These are phyloP conservation scores for Lentinus brumalis DNA, from an alignment of 768 basidiomycete genomes.

Conservation along the genomic window DNA sequence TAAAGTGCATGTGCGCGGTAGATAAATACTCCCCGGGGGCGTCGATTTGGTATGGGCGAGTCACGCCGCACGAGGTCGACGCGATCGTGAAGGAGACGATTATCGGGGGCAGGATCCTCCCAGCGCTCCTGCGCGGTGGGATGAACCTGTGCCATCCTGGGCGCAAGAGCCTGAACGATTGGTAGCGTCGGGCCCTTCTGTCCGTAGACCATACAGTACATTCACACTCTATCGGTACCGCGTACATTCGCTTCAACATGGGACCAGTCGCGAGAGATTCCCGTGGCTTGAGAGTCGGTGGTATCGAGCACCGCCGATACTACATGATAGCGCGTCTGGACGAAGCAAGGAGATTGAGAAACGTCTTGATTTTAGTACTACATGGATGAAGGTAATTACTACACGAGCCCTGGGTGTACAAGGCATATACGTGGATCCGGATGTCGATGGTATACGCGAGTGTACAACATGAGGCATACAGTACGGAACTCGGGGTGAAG, in stretches of 20 bases:
- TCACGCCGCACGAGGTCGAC: constrained; percentile 86
- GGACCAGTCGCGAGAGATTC: no score
- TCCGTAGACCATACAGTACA: not conserved
- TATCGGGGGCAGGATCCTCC: constrained; percentile 79
- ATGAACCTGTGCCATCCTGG: constrained; percentile 76
- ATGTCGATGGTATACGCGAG: not conserved
- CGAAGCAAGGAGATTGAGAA: not conserved
- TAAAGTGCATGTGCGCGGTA: constrained; percentile 28
- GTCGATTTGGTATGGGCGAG: constrained; percentile 92
- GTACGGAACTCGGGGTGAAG: not conserved
- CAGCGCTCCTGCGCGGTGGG: constrained; percentile 84
- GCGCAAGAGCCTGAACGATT: constrained; percentile 67
- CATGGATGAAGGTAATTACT: constrained; percentile 12
- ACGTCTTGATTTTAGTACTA: not conserved
- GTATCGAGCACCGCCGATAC: no score
- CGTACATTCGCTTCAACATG: no score
- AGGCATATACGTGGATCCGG: not conserved
- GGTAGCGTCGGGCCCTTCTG: constrained; percentile 44
- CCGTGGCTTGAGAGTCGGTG: no score
- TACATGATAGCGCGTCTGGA: no score
- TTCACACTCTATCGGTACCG: not conserved
- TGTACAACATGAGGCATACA: constrained; percentile 5
- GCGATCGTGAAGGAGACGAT: constrained; percentile 88
- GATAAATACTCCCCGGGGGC: constrained; percentile 86
- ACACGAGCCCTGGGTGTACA: constrained; percentile 11